A percentile compares a stretch with the other conserved stretches of the same genome.
Conservation (phyloP, 768 basidiomycete species). For the Leucocoprinus leucothites region DNA sequence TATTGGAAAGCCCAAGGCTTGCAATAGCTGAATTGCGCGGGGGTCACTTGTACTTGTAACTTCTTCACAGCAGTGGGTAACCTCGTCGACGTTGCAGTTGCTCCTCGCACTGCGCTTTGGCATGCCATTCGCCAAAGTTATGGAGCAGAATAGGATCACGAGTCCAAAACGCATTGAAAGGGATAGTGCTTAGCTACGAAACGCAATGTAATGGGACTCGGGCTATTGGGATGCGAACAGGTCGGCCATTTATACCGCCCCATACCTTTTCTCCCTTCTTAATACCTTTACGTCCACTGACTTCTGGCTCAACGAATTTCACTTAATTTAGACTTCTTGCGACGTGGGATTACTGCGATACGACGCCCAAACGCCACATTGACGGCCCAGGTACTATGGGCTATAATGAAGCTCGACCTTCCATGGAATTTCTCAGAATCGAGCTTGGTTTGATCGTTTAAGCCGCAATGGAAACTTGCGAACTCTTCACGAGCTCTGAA, state of each 20-base stretch:
- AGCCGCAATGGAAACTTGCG: no score
- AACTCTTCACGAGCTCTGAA: no score
- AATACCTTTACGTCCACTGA: background rate
- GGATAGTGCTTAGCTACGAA: background rate
- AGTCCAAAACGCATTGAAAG: background rate
- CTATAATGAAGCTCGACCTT: no score
- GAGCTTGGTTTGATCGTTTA: no score
- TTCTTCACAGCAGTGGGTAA: conserved; percentile 6
- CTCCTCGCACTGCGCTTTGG: background rate
- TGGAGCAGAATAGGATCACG: background rate
- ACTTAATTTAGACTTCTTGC: no score
- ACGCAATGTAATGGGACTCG: no score
- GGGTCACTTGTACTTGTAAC: background rate
- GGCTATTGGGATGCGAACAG: background rate
- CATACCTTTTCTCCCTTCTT: background rate
- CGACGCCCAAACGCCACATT: no score
- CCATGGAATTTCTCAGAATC: no score
- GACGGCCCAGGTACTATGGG: no score
- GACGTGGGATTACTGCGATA: no score
- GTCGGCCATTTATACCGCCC: background rate
- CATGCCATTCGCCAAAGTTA: background rate
- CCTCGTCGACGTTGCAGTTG: conserved; percentile 3
- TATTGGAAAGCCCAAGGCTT: background rate
- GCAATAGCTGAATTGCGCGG: background rate
- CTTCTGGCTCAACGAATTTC: no score